Evolutionary conservation across 23 red algal genomes (phyloP), one percentile per base, ranked within the genome.

Genomic region (Gracilaria vermiculophylla): DNA sequence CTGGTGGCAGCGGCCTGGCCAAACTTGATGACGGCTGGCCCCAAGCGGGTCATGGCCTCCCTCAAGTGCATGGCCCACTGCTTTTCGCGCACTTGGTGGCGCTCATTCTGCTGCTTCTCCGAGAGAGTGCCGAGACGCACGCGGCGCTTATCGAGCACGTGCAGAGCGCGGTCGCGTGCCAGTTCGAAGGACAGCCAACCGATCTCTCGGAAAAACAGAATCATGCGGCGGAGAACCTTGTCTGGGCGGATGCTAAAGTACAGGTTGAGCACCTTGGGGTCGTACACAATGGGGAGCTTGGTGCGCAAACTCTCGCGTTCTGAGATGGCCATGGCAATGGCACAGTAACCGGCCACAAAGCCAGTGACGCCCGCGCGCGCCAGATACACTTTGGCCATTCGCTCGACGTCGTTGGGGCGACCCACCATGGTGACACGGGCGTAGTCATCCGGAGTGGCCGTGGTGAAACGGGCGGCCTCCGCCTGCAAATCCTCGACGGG

Each of bases 11-110:
- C 72, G n/a, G 87, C 82, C 80, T 98, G 95, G 6, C 95, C 95
- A 51, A 98, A 78, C 85, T 98, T 98, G 40, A 98, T 85, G 77
- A 98, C 82, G 10, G 91, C 95, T 28, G 95, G 95, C 29, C 95
- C 95, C 40, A 98, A 57, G 21, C 95, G 55, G 21, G 75, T 92
- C 41, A 98, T 81, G 19, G 75, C 89, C 67, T 94, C 80, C 0
- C 91, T 48, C 72, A 94, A 55, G 12, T 88, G 58, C 11, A 39
- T 50, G 20, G 95, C 95, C 47, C 95, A 69, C 0, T 17, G 45
- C 16, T 33, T 32, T 56, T 57, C 53, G 31, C 92, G 51, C n/a
- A 29, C 6, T 2, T 53, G 15, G 6, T 34, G 39, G 45, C 80
- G 79, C 21, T 36, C 35, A 28, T 6, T 42, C 2, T 44, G 42